Conservation (phyloP, 2,329 filamentous ascomycete genomes). For the Monosporascus sp. region DNA sequence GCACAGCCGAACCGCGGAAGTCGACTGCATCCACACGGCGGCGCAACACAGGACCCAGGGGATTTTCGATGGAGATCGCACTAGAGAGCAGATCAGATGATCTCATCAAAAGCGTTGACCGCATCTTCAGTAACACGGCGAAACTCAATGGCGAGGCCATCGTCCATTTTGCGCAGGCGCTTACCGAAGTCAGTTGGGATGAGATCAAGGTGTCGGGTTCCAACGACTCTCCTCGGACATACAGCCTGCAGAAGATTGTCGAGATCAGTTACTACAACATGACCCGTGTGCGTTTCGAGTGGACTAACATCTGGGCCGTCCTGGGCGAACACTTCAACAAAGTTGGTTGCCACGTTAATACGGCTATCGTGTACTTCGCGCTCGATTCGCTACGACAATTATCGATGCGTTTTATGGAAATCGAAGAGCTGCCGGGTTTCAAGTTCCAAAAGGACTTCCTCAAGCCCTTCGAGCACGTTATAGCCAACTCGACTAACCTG, state of each 20-base stretch:
- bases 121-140: conserved; percentile 94
- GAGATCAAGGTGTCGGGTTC: conserved; percentile 97
- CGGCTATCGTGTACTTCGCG: conserved; percentile 94
- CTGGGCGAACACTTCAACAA: conserved; percentile 98
- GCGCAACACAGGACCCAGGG: conserved; percentile 54
- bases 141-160: conserved; percentile 92
- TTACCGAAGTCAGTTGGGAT: conserved; percentile 97
- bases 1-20: conserved; percentile 54
- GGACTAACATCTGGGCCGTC: conserved; percentile 96
- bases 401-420: conserved; percentile 98
- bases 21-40: conserved; percentile 56
- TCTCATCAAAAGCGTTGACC: conserved; percentile 85
- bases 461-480: conserved; percentile 96
- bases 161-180: conserved; percentile 84
- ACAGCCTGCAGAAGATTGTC: conserved; percentile 95
- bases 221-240: conserved; percentile 91
- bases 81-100: conserved; percentile 89
- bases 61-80: conserved; percentile 73
- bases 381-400: conserved; percentile 91
- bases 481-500: conserved; percentile 85
- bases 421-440: conserved; percentile 95
- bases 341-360: conserved; percentile 94
- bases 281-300: conserved; percentile 96
- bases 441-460: conserved; percentile 99
- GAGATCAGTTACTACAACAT: conserved; percentile 99